phyloP scores from a whole-genome alignment of 306 rosid species.

The Benincasa hispida region DNA sequence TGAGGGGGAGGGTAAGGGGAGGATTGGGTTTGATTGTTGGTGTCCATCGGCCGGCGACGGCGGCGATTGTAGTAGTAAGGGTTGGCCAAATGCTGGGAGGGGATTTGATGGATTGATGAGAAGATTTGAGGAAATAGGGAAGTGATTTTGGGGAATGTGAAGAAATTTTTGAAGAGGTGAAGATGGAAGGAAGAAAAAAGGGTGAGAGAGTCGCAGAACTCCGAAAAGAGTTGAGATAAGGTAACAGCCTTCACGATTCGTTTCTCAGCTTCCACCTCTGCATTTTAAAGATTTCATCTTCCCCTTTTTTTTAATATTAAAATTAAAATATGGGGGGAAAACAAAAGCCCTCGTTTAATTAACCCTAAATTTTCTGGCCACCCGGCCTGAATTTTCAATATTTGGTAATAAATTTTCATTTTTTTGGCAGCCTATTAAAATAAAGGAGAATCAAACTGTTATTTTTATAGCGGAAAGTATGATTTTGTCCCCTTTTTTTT shows the following conservation, averaged over 20 bases:
- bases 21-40: constrained; percentile 33
- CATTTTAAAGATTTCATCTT: background rate
- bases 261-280: background rate
- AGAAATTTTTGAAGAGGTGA: background rate
- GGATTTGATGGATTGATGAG: background rate
- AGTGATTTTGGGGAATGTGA: background rate
- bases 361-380: background rate
- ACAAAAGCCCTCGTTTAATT: background rate
- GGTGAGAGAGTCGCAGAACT: background rate
- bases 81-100: background rate
- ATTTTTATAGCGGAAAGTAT: background rate
- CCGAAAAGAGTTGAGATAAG: constrained; percentile 4
- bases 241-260: background rate
- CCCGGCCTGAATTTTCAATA: background rate
- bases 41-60: constrained; percentile 21
- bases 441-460: background rate
- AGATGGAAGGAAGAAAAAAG: background rate
- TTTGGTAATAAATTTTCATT: background rate
- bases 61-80: background rate
- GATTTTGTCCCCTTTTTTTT: background rate
- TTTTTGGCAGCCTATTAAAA: too few species aligned
- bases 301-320: background rate
- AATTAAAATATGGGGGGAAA: background rate
- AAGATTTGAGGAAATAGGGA: background rate
- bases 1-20: constrained; percentile 32